Base-by-base conservation (phyloP, 163 green algal genomes). In the Coccomyxa subellipsoidea region DNA sequence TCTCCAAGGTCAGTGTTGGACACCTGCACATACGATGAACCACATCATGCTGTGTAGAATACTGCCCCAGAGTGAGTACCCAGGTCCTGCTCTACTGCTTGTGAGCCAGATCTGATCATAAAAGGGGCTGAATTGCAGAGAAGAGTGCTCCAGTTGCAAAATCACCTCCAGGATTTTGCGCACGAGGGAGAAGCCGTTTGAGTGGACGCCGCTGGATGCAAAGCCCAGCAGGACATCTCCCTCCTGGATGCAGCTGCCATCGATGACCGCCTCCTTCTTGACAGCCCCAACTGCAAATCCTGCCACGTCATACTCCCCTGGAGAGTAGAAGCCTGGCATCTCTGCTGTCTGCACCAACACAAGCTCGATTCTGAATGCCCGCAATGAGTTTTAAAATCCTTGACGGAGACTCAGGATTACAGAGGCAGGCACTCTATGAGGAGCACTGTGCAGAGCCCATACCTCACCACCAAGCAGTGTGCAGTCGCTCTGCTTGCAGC, bases 291-390 rank as follows among this genome's bases (percentile, higher is more conserved):
- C 96, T 23, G 96, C 96, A 90, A 99, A 99, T 77, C 96, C 96
- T 15, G 95, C 97, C 76, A 99, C 89, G 90, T 99, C 96, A 84
- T 99, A 99, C 87, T 99, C 96, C 38, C 95, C 96, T 32, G 90
- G 87, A 21, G 89, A 77, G 87, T 99, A 99, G 83, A 99, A 98
- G 32, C 96, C 96, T 8, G 96, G 96, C 96, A 99, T 99, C 91
- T 99, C 96, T 8, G 96, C 96, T 3, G 96, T 99, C 92, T 95
- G 85, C 81, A 83, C 31, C 32, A 73, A 1, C 1, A 73, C 18
- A n/a, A 73, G 66, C 66, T 18, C n/a, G 32, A n/a, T n/a, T n/a
- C n/a, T n/a, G n/a, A n/a, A n/a, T n/a, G n/a, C n/a, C n/a, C n/a
- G n/a, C n/a, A n/a, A n/a, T n/a, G n/a, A n/a, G n/a, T n/a, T n/a